Conservation (phyloP, 768 basidiomycete species). For the Amanita pseudoporphyria region DNA sequence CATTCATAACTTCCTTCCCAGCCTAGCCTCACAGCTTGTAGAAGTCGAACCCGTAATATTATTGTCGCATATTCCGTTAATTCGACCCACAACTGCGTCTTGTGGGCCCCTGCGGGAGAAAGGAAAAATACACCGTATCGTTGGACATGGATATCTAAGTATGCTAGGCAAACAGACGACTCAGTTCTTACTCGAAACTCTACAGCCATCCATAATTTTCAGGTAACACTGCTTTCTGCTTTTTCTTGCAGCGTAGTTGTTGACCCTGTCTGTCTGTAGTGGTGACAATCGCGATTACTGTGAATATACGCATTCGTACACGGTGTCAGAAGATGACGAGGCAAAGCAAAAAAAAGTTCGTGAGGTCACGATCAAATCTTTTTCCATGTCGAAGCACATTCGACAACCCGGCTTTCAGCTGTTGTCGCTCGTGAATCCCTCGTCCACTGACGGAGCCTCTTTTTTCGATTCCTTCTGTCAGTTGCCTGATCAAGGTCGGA, state of each 20-base stretch:
- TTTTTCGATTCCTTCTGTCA: slow-evolving; percentile 63
- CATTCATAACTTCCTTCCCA: not conserved
- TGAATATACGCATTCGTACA: slow-evolving; percentile 49
- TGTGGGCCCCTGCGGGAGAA: slow-evolving; percentile 76
- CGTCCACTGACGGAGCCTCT: slow-evolving; percentile 25
- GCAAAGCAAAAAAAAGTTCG: slow-evolving; percentile 28
- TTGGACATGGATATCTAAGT: slow-evolving; percentile 76
- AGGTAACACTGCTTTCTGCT: slow-evolving; percentile 35
- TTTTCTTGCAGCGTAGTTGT: slow-evolving; percentile 4
- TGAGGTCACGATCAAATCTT: slow-evolving; percentile 85
- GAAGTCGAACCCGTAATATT: slow-evolving; percentile 47
- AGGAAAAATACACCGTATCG: slow-evolving; percentile 63
- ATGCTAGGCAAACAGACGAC: slow-evolving; percentile 76
- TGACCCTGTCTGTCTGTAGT: slow-evolving; percentile 27
- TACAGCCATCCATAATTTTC: slow-evolving; percentile 64
- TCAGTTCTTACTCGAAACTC: slow-evolving; percentile 52
- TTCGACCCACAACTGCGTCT: slow-evolving; percentile 57
- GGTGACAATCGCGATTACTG: slow-evolving; percentile 93
- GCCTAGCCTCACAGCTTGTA: slow-evolving; percentile 10
- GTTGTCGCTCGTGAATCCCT: slow-evolving; percentile 45
- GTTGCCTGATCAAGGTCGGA: slow-evolving; percentile 61
- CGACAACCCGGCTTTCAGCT: slow-evolving; percentile 78
- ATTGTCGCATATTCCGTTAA: slow-evolving; percentile 81
- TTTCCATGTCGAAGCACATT: slow-evolving; percentile 69
- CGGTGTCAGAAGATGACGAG: slow-evolving; percentile 14